Conservation (phyloP, 1,284 basidiomycete genomes). For the Puccinia horiana region DNA sequence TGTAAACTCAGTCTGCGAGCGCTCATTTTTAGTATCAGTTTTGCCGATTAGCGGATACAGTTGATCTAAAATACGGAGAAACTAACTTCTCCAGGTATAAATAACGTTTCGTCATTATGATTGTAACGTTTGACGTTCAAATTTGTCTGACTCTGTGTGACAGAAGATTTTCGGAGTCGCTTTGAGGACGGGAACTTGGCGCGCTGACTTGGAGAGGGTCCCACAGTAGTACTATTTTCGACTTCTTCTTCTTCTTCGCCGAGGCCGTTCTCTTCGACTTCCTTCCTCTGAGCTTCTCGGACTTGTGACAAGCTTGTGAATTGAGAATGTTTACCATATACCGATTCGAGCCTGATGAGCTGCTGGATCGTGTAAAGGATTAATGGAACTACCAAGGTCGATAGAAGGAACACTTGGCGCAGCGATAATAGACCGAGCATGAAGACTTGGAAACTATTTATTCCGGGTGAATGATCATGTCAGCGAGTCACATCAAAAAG, state of each 20-base stretch:
- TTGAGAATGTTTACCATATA: constrained; percentile 33
- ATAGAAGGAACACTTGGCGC: constrained; percentile 45
- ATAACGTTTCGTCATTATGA: constrained; percentile 17
- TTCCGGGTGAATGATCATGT: not conserved
- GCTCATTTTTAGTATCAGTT: not conserved
- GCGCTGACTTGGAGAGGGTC: not conserved
- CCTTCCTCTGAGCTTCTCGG: constrained; percentile 23
- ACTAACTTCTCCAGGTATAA: constrained; percentile 30
- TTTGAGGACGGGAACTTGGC: not conserved
- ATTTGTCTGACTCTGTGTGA: constrained; percentile 37
- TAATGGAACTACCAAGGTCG: constrained; percentile 37
- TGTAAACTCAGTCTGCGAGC: constrained; percentile 25
- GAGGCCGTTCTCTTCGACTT: constrained; percentile 16
- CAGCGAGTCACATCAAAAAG: not conserved
- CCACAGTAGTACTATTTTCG: not conserved
- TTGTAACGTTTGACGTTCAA: constrained; percentile 29
- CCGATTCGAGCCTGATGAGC: constrained; percentile 21
- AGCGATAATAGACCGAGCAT: constrained; percentile 48
- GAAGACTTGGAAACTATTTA: constrained; percentile 46
- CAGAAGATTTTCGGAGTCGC: constrained; percentile 20
- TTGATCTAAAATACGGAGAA: not conserved
- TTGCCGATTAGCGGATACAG: not conserved
- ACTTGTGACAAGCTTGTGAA: constrained; percentile 30
- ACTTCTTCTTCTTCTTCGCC: not conserved
- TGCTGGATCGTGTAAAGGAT: constrained; percentile 39